Evolutionary conservation across 768 basidiomycete species (phyloP).

Genomic region (Panaeolus papilionaceus): DNA sequence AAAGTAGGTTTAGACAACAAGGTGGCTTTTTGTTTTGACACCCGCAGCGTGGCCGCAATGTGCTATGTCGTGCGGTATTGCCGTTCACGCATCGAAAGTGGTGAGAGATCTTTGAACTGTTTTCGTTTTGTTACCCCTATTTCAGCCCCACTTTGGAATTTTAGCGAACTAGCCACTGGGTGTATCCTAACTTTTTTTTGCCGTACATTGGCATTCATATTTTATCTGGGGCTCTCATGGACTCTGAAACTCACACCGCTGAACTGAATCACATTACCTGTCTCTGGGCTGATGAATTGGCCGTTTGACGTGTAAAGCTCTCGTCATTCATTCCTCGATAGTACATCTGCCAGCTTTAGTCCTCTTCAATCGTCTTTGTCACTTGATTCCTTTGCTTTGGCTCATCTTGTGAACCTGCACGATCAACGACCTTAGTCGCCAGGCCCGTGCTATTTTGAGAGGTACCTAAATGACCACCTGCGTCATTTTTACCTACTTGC

Average conservation of each 20-base stretch:
- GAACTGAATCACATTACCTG: not conserved
- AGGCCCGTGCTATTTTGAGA: not conserved
- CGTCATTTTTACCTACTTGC: not conserved
- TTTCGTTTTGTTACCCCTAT: not conserved
- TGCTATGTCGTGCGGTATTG: not conserved
- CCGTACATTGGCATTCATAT: not conserved
- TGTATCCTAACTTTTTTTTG: not conserved
- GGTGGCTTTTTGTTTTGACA: not conserved
- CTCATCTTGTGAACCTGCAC: conserved; percentile 4
- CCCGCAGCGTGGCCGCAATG: not conserved
- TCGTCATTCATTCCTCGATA: not conserved
- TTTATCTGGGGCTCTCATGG: not conserved
- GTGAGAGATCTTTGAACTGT: not conserved
- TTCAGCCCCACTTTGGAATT: not conserved
- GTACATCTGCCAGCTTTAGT: not conserved
- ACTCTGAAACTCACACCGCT: not conserved
- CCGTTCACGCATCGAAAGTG: not conserved
- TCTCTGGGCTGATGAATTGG: not conserved
- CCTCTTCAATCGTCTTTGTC: not conserved
- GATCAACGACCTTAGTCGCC: not conserved
- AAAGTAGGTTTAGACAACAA: not conserved
- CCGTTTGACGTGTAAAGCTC: not conserved
- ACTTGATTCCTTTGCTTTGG: not conserved
- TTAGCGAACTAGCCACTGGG: not conserved
- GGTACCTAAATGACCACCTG: not conserved